Evolutionary conservation across 768 basidiomycete species (phyloP), one percentile per base, ranked within the genome.

Genomic region (Megacollybia marginata): DNA sequence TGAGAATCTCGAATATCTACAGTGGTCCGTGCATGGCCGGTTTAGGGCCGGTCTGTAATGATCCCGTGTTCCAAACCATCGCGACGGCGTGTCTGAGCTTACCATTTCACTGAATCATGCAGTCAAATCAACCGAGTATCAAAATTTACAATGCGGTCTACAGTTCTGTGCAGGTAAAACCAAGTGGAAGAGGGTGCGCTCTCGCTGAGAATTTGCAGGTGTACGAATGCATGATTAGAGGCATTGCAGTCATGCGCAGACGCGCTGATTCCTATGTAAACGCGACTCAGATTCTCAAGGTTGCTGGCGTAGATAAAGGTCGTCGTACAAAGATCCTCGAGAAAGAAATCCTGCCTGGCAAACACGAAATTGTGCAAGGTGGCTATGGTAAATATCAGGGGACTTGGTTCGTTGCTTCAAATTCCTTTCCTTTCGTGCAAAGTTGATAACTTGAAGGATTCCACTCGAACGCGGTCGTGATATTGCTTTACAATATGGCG

Each of bases 341-440:
- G 75, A 96, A 94, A 66, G 95, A 99, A 70, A 92, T 99, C 54
- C 78, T 94, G 40, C 88, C 88, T 50, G 93, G 92, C 44, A 86
- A 88, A 67, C 92, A 96, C 66, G 95, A 99, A 67, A 98, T 98
- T 65, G 92, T 99, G 5, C 96, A 98, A 66, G 96, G 96, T 35
- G 96, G 96, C 31, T 98, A 98, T 63, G 96, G 96, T 20, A 95
- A 97, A 71, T 99, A 97, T 65, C 96, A 99, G 66, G 96, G 96
- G 55, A 98, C 95, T 50, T 99, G 96, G 95, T 95, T 61, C 62
- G 48, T 48, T 52, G 20, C 35, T 42, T 36, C 50, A 16, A 33
- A 33, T 34, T 32, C 48, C 48, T 16, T 16, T 44, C 44, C 2
- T 31, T 44, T 23, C 15, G n/a, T 44, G n/a, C 23, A 11, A 50